These are phyloP conservation scores for Wickerhamomyces xylosicus DNA, from an alignment of 805 yeast genomes.

Conservation along the genomic window DNA sequence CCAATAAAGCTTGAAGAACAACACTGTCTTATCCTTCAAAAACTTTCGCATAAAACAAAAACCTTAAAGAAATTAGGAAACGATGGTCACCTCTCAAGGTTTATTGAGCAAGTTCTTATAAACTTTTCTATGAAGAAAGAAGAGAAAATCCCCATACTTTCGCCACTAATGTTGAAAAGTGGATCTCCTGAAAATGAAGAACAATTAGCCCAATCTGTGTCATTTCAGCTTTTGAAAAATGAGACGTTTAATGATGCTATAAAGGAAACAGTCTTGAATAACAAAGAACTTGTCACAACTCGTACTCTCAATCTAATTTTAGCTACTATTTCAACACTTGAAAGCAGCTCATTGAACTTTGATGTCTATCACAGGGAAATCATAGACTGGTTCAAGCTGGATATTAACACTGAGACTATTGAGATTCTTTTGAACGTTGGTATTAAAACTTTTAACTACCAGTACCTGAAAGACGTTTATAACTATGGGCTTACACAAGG, in stretches of 20 bases:
- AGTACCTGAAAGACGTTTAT: conserved; percentile 20
- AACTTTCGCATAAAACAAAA: too few species aligned
- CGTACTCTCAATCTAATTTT: neutral
- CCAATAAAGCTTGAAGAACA: neutral
- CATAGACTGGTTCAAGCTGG: neutral
- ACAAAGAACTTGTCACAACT: neutral
- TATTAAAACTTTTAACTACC: conserved; percentile 2
- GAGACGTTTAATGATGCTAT: neutral
- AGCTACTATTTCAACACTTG: neutral
- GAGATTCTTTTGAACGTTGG: conserved; percentile 7
- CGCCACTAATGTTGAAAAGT: too few species aligned
- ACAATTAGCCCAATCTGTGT: too few species aligned
- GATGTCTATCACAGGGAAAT: neutral
- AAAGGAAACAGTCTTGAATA: neutral
- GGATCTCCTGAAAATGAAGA: too few species aligned
- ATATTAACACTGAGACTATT: conserved; percentile 5
- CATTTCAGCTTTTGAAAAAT: neutral
- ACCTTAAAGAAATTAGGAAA: neutral
- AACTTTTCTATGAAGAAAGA: too few species aligned
- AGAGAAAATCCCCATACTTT: too few species aligned
- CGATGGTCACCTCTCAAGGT: too few species aligned
- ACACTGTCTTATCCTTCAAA: too few species aligned
- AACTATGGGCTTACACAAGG: conserved; percentile 26
- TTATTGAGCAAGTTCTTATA: too few species aligned
- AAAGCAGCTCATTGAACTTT: neutral